Conservation (phyloP, 2,329 filamentous ascomycete species). For the Exophiala phaeomuriformis region DNA sequence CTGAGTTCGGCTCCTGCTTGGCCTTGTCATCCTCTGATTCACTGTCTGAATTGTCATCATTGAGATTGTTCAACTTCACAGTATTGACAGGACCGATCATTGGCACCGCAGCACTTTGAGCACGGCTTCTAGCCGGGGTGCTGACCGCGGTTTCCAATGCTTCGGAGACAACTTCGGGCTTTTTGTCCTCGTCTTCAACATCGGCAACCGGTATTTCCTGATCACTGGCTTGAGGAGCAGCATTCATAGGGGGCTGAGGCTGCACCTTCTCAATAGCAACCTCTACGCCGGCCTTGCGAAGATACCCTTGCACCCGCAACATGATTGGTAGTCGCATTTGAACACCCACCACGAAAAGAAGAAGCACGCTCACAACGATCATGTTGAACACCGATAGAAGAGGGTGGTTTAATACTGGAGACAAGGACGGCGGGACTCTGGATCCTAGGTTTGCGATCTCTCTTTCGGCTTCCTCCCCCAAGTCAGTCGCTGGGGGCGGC, state of each 20-base stretch:
- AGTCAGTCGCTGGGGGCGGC: constrained; percentile 15
- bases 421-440: constrained; percentile 13
- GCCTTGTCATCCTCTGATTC: constrained; percentile 25
- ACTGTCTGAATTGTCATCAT: constrained; percentile 21
- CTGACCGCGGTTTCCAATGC: constrained; percentile 7
- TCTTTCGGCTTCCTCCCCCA: constrained; percentile 19
- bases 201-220: constrained; percentile 11
- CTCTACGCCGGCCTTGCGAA: constrained; percentile 20
- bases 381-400: constrained; percentile 17
- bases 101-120: constrained; percentile 16
- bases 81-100: constrained; percentile 11
- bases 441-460: constrained; percentile 17
- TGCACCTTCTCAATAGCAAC: constrained; percentile 12
- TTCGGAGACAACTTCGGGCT: constrained; percentile 10
- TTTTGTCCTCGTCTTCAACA: constrained; percentile 4
- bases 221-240: not conserved
- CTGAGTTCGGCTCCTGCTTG: constrained; percentile 14
- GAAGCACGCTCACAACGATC: constrained; percentile 14
- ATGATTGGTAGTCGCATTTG: constrained; percentile 20
- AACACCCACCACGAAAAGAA: constrained; percentile 20
- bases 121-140: constrained; percentile 22
- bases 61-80: constrained; percentile 7
- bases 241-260: not conserved
- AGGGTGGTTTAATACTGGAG: constrained; percentile 15
- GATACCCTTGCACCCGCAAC: constrained; percentile 18